Conservation (phyloP, 2,329 filamentous ascomycete genomes). For the Thermochaetoides dissita region DNA sequence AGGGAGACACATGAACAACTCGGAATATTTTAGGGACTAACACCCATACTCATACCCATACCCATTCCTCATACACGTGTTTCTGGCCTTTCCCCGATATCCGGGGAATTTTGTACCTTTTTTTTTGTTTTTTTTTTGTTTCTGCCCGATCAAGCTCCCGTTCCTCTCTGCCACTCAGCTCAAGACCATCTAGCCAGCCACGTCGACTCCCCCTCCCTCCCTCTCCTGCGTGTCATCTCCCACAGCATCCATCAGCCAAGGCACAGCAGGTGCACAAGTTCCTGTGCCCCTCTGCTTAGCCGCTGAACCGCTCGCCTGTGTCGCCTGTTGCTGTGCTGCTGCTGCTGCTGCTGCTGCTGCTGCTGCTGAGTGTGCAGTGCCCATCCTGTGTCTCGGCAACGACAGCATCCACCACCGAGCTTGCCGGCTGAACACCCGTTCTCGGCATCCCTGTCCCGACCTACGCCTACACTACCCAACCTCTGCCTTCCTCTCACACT, state of each 20-base stretch:
- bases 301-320: too few relatives aligned
- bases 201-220: too few relatives aligned
- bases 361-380: conserved; percentile 3
- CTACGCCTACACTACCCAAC: too few relatives aligned
- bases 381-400: not conserved
- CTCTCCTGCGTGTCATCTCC: too few relatives aligned
- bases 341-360: not conserved
- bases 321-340: not conserved
- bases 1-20: conserved; percentile 1
- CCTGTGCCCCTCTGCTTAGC: too few relatives aligned
- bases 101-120: not conserved
- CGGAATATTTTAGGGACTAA: not conserved
- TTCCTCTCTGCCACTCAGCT: not conserved
- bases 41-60: too few relatives aligned
- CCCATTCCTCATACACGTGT: too few relatives aligned
- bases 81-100: too few relatives aligned
- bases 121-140: not conserved
- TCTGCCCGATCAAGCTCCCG: not conserved
- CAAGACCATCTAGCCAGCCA: not conserved
- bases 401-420: conserved; percentile 1
- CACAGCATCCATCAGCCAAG: too few relatives aligned
- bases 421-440: not conserved
- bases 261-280: too few relatives aligned
- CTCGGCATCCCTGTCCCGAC: too few relatives aligned
- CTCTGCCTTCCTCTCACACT: too few relatives aligned